These are phyloP conservation scores for Gnomoniopsis smithogilvyi DNA, from an alignment of 2,329 filamentous ascomycete species.

Conservation along the genomic window DNA sequence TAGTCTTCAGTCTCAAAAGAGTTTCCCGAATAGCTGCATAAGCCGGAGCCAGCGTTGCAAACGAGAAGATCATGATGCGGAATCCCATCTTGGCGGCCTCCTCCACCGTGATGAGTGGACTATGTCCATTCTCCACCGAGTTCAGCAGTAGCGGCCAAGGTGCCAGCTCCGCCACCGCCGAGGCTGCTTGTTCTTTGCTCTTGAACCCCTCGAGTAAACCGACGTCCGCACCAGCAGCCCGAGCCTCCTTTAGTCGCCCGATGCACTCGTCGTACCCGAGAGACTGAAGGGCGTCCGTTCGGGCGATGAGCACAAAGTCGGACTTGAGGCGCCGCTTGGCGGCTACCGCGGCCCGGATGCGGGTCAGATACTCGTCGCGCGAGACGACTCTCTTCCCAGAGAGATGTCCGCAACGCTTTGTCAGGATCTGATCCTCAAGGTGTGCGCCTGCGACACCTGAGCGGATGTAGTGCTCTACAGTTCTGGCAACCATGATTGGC, in stretches of 20 bases:
- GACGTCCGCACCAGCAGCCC: slow-evolving; percentile 48
- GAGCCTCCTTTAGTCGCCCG: slow-evolving; percentile 40
- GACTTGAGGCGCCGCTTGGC: slow-evolving; percentile 30
- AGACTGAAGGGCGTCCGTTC: slow-evolving; percentile 52
- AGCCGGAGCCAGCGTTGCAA: slow-evolving; percentile 44
- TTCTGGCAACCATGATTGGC: slow-evolving; percentile 34
- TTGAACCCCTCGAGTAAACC: slow-evolving; percentile 51
- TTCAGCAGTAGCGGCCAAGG: slow-evolving; percentile 53
- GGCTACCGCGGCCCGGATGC: slow-evolving; percentile 29
- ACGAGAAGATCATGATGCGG: slow-evolving; percentile 56
- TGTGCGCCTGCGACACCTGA: slow-evolving; percentile 44
- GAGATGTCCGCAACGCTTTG: slow-evolving; percentile 38
- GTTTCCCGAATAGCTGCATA: slow-evolving; percentile 39
- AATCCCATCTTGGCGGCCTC: slow-evolving; percentile 56
- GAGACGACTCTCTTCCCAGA: slow-evolving; percentile 33
- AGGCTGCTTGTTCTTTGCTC: slow-evolving; percentile 29
- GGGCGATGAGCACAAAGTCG: slow-evolving; percentile 56
- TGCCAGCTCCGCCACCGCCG: slow-evolving; percentile 43
- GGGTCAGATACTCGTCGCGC: slow-evolving; percentile 24
- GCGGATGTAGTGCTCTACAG: slow-evolving; percentile 49
- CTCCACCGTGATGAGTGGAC: slow-evolving; percentile 47
- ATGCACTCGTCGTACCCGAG: slow-evolving; percentile 50
- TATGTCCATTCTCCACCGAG: slow-evolving; percentile 54
- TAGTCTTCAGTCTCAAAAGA: slow-evolving; percentile 33
- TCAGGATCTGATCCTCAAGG: slow-evolving; percentile 33